A percentile compares a stretch with the other conserved stretches of the same genome.
Conservation (phyloP, 805 yeast genomes). For the Hanseniaspora guilliermondii region DNA sequence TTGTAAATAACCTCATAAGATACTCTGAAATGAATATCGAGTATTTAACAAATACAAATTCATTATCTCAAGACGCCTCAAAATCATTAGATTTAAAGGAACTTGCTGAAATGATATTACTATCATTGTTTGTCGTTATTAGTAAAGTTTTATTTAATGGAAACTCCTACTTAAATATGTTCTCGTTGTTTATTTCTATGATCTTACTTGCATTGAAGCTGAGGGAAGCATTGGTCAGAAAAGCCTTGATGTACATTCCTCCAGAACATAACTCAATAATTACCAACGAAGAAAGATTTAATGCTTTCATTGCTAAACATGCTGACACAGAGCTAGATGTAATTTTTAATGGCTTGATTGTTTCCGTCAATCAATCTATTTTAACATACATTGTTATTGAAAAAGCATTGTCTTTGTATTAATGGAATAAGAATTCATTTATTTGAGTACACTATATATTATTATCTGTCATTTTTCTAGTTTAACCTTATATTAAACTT, state of each 20-base stretch:
- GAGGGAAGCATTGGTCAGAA: neutral
- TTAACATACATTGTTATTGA: neutral
- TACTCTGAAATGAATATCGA: neutral
- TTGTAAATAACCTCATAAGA: neutral
- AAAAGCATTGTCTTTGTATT: neutral
- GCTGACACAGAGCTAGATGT: neutral
- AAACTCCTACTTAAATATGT: neutral
- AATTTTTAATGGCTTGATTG: neutral
- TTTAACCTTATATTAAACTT: neutral
- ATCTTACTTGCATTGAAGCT: neutral
- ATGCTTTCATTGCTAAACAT: neutral
- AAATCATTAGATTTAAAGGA: neutral
- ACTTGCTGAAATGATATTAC: neutral
- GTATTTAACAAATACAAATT: neutral
- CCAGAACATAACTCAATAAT: neutral
- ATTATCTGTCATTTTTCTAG: no score
- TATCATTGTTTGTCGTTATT: neutral
- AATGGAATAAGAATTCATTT: neutral
- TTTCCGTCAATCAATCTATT: neutral
- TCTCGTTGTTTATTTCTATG: neutral
- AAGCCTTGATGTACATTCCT: neutral
- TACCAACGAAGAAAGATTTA: neutral
- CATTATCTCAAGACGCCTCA: no score
- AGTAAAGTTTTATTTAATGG: neutral
- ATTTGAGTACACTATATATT: no score